A percentile compares a stretch with the other conserved stretches of the same genome.
Evolutionary conservation across 2,329 filamentous ascomycete genomes (phyloP).

Genomic region (Rutstroemia sp.): DNA sequence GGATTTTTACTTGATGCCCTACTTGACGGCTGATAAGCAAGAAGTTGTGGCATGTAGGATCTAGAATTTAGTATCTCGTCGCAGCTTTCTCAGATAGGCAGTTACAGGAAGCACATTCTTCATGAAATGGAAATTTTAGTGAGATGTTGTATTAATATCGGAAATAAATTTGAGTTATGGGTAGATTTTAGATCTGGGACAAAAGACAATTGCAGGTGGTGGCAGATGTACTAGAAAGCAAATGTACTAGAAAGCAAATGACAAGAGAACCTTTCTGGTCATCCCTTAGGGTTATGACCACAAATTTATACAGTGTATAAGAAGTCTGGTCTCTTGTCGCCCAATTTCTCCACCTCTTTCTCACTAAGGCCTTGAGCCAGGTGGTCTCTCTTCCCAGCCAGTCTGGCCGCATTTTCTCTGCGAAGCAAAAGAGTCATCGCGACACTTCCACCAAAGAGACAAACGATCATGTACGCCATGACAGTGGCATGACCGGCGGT

Average conservation of each 20-base stretch:
- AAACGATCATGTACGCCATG: conserved; percentile 63
- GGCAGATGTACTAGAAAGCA: not conserved
- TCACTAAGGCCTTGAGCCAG: conserved; percentile 55
- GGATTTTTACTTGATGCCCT: not conserved
- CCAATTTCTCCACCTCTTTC: conserved; percentile 55
- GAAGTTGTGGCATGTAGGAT: not conserved
- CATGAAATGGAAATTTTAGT: not conserved
- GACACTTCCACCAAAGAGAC: conserved; percentile 60
- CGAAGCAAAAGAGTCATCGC: conserved; percentile 56
- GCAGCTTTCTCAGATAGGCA: no score
- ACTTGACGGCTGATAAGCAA: not conserved
- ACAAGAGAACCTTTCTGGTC: not conserved
- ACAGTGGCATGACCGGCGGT: conserved; percentile 68
- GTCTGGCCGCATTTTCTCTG: conserved; percentile 61
- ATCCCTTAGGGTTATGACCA: not conserved
- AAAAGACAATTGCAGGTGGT: not conserved
- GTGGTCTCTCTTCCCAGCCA: conserved; percentile 53
- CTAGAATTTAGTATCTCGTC: no score
- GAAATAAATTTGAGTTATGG: not conserved
- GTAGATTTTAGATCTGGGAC: not conserved
- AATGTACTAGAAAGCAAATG: not conserved
- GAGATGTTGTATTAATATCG: not conserved
- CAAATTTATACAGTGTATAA: conserved; percentile 50
- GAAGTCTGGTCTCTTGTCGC: conserved; percentile 65
- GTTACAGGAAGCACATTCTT: not conserved